Conservation (phyloP, 2,329 filamentous ascomycete species). For the Sporothrix inflata region DNA sequence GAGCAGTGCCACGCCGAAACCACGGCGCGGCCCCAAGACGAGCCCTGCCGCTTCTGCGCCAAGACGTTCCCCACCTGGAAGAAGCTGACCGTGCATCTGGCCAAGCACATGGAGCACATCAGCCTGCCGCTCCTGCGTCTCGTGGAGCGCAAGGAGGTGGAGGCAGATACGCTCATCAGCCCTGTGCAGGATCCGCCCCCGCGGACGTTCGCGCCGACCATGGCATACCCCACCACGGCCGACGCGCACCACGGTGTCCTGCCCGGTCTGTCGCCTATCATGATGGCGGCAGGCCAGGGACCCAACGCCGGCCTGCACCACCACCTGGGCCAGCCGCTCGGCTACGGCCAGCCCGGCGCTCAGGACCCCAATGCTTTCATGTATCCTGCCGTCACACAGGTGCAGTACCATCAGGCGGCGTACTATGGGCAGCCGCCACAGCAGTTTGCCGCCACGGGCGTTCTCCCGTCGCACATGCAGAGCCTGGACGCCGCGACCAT, state of each 20-base stretch:
- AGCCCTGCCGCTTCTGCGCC: conserved; percentile 86
- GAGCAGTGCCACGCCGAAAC: conserved; percentile 78
- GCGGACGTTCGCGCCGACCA: conserved; percentile 41
- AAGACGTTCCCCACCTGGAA: conserved; percentile 84
- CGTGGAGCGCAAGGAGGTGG: conserved; percentile 52
- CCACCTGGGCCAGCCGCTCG: conserved; percentile 30
- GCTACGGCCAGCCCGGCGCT: conserved; percentile 30
- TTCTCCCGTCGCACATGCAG: conserved; percentile 33
- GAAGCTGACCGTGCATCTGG: conserved; percentile 89
- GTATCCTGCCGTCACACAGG: conserved; percentile 29
- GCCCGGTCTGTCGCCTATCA: conserved; percentile 25
- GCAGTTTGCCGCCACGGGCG: conserved; percentile 21
- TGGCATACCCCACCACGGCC: conserved; percentile 36
- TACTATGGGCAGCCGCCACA: conserved; percentile 31
- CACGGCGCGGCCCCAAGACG: conserved; percentile 65
- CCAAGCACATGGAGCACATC: conserved; percentile 92
- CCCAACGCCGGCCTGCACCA: conserved; percentile 14
- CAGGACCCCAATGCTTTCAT: conserved; percentile 31
- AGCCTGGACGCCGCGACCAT: conserved; percentile 34
- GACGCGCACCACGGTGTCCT: conserved; percentile 26
- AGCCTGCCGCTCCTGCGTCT: conserved; percentile 76
- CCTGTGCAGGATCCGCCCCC: conserved; percentile 63
- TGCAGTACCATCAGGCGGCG: conserved; percentile 31
- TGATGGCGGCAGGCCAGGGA: conserved; percentile 17
- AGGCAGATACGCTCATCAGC: conserved; percentile 67